Evolutionary conservation across 208 protist genomes (phyloP), one percentile per base, ranked within the genome.

Genomic region (Willaertia magna): DNA sequence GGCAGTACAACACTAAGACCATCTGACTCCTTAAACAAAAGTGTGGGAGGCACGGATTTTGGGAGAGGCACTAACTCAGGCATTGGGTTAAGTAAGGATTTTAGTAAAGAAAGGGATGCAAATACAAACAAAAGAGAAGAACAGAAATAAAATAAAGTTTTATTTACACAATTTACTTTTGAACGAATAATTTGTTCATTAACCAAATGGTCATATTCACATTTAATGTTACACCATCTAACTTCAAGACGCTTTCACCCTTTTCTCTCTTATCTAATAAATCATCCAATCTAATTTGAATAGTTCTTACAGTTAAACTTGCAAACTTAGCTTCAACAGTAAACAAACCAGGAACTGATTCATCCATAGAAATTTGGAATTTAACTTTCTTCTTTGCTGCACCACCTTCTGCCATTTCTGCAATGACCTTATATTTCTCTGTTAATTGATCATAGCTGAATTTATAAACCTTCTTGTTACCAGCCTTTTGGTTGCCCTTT

Each of bases 171-270:
- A 49, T 49, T 51, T 83, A 89, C 48, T 89, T 87, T 46, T 84
- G 86, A 78, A 89, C 79, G 46, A 92, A 91, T 18, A 92, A 76
- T 74, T 89, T 91, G 48, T 92, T 92, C 48, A 92, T 79, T 11
- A 91, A 76, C 75, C 90, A 88, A 34, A 92, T 90, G 3, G 90
- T 92, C 88, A 92, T 90, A 59, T 92, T 92, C 6, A 92, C 90
- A 79, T 91, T 88, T 4, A 92, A 74, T 11, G 86, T 90, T 2
- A 92, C 89, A 67, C 90, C 84, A 30, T 91, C 89, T 0, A 90
- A 40, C 48, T 92, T 86, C 9, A 91, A 40, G 40, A 52, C 84
- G 18, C 84, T 83, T 16, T 86, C 74, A 34, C 85, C 74, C 46
- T 89, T 92, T 30, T 59, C 83, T 30, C 90, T 83, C 48, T 86